Evolutionary conservation across 805 yeast species (phyloP), one percentile per base, ranked within the genome.

Genomic region (Groenewaldozyma tartarivorans): DNA sequence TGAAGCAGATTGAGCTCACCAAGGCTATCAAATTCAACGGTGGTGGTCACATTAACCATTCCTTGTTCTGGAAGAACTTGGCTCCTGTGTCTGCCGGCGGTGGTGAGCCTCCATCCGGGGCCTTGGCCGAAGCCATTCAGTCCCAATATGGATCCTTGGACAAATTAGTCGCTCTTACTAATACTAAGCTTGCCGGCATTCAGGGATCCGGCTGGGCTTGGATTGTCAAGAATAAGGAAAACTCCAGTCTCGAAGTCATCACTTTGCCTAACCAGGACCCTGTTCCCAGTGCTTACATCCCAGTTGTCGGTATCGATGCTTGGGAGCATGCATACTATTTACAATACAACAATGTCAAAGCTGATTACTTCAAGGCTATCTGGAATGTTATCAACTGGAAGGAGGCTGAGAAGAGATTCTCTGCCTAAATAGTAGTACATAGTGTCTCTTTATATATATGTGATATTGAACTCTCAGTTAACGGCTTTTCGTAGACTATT

Each of bases 191-290:
- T 54, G 94, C 94, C 29, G 92, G 92, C 43, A 73, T 86, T 54
- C 95, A 86, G 67, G 96, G 96, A 59, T 81, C 95, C 4, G 96
- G 96, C 35, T 86, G 96, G 96, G 92, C 92, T 24, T 86, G 88
- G 70, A 69, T 86, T 49, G 94, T 78, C 53, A 82, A 81, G 74
- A 81, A 85, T 71, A 70, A 74, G 58, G 79, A 72, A 47, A 58
- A 55, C 52, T 84, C 82, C 52, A 75, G 79, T 37, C 61, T 86
- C 52, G 94, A 83, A 49, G 81, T 86, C 42, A 80, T 84, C 42
- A 82, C 83, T 61, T 81, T 84, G 51, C 69, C 76, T 52, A 86
- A 86, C 71, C 96, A 86, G 67, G 95, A 86, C 64, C 82, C 92
- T 15, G 86, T 82, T 32, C 68, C 77, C 37, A 83, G 84, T 37